Evolutionary conservation across 1,139 yeast species (phyloP), one percentile per base, ranked within the genome.

Genomic region (Pichia sp.): DNA sequence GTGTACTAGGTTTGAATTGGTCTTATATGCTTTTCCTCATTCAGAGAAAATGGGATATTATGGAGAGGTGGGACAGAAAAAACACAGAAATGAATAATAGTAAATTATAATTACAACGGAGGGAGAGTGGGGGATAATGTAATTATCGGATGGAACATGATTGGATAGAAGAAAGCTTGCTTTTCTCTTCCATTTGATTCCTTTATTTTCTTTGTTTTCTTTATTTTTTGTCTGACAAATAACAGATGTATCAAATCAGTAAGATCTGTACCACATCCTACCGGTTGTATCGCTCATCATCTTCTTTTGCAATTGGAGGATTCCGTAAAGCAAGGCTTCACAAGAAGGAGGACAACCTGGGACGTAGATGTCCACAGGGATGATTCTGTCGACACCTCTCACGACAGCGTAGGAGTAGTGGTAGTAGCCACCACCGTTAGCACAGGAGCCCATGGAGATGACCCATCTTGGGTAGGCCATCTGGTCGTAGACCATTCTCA

Each of bases 341-440:
- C 92, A 80, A 33, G 96, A 87, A 52, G 96, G 96, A 30, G 96
- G 96, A 74, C 96, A 89, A 9, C 96, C 96, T 20, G 96, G 96
- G 51, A 89, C 96, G 67, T 88, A 89, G 51, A 89, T 87, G 70
- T 89, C 96, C 42, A 89, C 96, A 12, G 96, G 96, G 47, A 89
- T 83, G 58, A 89, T 78, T 69, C 96, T 77, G 75, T 89, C 96
- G 68, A 95, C 90, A 48, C 96, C 96, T 70, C 96, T 80, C 33
- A 89, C 95, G 36, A 89, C 96, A 38, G 92, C 82, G 73, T 89
- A 89, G 17, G 95, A 86, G 72, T 89, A 89, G 73, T 89, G 96
- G 74, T 89, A 89, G 74, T 89, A 89, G 43, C 96, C 96, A 60
- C 96, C 96, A 59, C 96, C 96, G 70, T 89, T 89, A 60, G 96